These are phyloP conservation scores for Phoenix roebelenii DNA, from an alignment of 176 grass and related monocot species.

Conservation along the genomic window DNA sequence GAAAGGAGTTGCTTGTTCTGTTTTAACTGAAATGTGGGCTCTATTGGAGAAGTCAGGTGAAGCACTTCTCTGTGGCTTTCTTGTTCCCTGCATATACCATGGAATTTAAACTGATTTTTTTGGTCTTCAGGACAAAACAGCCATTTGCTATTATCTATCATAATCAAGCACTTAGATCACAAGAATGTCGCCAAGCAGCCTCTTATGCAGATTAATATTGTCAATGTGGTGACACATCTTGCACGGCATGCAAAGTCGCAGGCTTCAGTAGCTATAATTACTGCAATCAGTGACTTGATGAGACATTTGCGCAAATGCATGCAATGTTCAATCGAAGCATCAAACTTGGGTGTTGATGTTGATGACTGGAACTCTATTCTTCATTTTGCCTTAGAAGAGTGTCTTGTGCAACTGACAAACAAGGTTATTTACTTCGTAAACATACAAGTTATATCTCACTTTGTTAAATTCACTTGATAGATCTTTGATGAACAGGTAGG, in stretches of 20 bases:
- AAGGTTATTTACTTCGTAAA: constrained; percentile 41
- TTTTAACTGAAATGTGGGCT: constrained; percentile 82
- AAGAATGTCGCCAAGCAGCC: constrained; percentile 70
- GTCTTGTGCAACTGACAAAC: constrained; percentile 58
- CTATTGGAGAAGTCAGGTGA: constrained; percentile 81
- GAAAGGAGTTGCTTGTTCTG: constrained; percentile 61
- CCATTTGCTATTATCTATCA: constrained; percentile 74
- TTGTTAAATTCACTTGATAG: neutral
- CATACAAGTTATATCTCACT: no score
- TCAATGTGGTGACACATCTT: constrained; percentile 83
- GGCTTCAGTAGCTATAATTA: constrained; percentile 60
- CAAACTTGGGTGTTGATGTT: constrained; percentile 38
- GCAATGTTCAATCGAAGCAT: constrained; percentile 75
- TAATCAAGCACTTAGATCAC: constrained; percentile 85
- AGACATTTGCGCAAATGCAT: constrained; percentile 94
- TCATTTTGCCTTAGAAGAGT: constrained; percentile 72
- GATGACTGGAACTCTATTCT: constrained; percentile 49
- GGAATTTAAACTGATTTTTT: constrained; percentile 8
- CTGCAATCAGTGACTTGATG: constrained; percentile 70
- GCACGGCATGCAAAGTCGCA: constrained; percentile 55
- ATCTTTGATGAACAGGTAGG: constrained; percentile 55
- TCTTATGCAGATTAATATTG: constrained; percentile 52
- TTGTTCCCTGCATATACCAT: no score
- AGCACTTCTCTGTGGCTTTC: constrained; percentile 8
- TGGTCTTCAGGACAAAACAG: constrained; percentile 63